Base-by-base conservation (phyloP, 495 filamentous ascomycete species). In the Tuber magnatum region DNA sequence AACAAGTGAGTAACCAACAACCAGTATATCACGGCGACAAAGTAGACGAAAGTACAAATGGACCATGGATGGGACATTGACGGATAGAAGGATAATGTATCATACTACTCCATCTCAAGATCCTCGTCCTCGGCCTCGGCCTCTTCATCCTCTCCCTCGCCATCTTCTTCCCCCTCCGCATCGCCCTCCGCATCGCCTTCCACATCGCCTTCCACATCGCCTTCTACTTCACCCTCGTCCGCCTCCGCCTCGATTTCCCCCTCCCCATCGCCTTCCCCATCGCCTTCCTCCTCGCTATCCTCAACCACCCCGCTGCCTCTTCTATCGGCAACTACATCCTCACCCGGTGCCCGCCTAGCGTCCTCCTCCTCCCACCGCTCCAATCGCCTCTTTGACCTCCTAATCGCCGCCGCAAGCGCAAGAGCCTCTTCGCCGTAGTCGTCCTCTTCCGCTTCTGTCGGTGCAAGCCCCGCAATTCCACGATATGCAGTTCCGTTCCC, bases 391-490 rank as follows among this genome's bases (percentile, higher is more conserved):
- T 86, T 83, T 1, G 88, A 87, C 71, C 93, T 89, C 70, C 93
- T 87, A 20, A 94, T 84, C 6, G 92, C 89, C 22, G 92, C 91
- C 44, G 90, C 86, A 76, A 89, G 93, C n/a, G 90, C 87, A 46
- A 87, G 86, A 35, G 90, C 88, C 80, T 93, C 90, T 81, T 95
- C 93, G 70, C 93, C 93, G 81, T 88, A 95, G 81, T 95, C 93
- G 72, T 90, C 89, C 35, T 89, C 86, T 74, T 89, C 88, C 14
- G 86, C 84, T n/a, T 86, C 86, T 7, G 91, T 88, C 35, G 90
- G 90, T 70, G 90, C 86, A 39, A 97, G 83, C 3, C 93, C 93
- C 22, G 89, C 92, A 40, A 87, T 87, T 44, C 92, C 92, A 71
- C 84, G 83, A 80, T 89, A 81, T 87, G 88, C 22, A 80, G 80